Percentiles rank a stretch among this genome's conserved stretches.
phyloP scores from a whole-genome alignment of 2,329 filamentous ascomycete species.

The Lecanicillium sp. region DNA sequence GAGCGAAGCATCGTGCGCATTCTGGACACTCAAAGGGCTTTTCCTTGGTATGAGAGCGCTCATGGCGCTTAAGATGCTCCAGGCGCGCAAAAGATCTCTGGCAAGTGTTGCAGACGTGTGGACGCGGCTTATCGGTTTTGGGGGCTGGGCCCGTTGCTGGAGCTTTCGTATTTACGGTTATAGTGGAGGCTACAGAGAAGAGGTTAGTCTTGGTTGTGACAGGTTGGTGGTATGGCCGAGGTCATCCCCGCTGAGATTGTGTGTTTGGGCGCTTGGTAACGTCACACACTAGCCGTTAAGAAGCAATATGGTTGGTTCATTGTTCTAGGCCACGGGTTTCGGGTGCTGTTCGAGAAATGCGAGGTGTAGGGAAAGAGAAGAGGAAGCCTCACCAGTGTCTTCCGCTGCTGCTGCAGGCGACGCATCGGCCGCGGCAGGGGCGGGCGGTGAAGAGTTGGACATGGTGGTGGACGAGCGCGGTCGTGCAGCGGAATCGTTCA shows the following conservation, averaged over 20 bases:
- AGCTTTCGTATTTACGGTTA: constrained; percentile 42
- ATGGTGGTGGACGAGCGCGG: constrained; percentile 28
- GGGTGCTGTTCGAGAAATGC: too few species aligned
- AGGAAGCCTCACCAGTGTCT: constrained; percentile 31
- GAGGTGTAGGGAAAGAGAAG: constrained; percentile 11
- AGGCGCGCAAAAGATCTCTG: constrained; percentile 86
- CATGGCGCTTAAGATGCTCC: constrained; percentile 74
- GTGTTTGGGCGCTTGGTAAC: too few species aligned
- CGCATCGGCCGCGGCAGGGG: constrained; percentile 18
- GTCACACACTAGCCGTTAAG: too few species aligned
- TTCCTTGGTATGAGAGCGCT: constrained; percentile 55
- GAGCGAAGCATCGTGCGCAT: constrained; percentile 89
- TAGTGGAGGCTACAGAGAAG: constrained; percentile 34
- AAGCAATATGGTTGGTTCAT: too few species aligned
- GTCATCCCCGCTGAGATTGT: too few species aligned
- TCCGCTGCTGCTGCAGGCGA: constrained; percentile 22
- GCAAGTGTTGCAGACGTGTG: constrained; percentile 89
- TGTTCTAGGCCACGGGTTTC: too few species aligned
- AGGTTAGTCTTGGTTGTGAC: constrained; percentile 1
- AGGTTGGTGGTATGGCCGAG: constrained; percentile 13
- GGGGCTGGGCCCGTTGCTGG: constrained; percentile 61
- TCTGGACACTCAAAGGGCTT: constrained; percentile 98
- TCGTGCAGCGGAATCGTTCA: constrained; percentile 30
- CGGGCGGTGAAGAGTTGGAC: constrained; percentile 26
- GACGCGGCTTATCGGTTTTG: constrained; percentile 95